A percentile compares a stretch with the other conserved stretches of the same genome.
These are phyloP conservation scores for Apiospora phragmitis DNA, from an alignment of 2,329 filamentous ascomycete species.

Conservation along the genomic window DNA sequence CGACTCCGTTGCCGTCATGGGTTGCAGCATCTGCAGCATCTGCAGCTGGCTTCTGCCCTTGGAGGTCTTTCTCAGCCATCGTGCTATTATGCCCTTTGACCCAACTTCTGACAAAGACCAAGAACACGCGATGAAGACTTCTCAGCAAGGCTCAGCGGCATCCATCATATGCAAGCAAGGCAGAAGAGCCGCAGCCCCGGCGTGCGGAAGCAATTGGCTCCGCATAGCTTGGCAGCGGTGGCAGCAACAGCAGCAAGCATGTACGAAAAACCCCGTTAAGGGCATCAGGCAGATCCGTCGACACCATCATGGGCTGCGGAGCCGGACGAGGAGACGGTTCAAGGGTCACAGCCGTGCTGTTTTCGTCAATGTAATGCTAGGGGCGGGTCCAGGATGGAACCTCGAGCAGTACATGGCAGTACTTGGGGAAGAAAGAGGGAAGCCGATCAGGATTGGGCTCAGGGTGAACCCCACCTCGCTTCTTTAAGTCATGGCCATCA, in stretches of 20 bases:
- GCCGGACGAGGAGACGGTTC: not conserved
- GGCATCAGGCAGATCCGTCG: not conserved
- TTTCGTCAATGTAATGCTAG: slow-evolving; percentile 2
- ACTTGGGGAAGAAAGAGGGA: not conserved
- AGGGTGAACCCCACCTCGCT: not conserved
- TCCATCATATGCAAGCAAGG: not conserved
- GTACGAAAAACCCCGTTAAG: slow-evolving; percentile 3
- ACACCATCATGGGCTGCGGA: not conserved
- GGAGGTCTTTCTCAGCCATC: not conserved
- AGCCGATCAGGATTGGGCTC: not conserved
- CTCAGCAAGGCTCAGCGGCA: not conserved
- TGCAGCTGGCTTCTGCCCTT: not conserved
- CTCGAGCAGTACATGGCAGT: not conserved
- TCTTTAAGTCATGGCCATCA: not conserved
- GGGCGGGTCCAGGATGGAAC: not conserved
- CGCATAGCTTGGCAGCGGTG: not conserved
- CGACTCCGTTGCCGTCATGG: not conserved
- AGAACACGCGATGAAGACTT: slow-evolving; percentile 9
- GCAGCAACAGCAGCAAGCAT: not conserved
- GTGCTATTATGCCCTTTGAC: not conserved
- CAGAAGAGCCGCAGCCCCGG: slow-evolving; percentile 7
- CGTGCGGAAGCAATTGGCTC: slow-evolving; percentile 7
- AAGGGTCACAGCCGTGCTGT: slow-evolving; percentile 1
- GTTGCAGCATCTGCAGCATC: not conserved
- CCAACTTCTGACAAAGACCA: not conserved